Conservation (phyloP, 129 eudicot species). For the Pseudognaphalium luteoalbum region DNA sequence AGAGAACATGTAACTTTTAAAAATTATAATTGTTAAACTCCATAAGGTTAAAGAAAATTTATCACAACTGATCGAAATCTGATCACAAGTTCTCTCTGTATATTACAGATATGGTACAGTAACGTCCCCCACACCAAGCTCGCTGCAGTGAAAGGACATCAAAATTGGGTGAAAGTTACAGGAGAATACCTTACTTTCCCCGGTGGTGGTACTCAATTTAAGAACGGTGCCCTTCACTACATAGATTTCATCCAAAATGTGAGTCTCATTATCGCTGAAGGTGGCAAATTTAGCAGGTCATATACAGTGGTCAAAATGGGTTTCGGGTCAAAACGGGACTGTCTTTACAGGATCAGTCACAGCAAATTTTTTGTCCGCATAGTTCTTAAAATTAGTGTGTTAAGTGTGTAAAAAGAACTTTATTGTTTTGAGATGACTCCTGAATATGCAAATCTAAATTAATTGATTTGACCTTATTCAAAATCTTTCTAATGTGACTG, state of each 20-base stretch:
- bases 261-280: conserved; percentile 12
- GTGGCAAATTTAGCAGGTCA: background rate
- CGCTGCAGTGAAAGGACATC: conserved; percentile 67
- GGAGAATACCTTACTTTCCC: conserved; percentile 64
- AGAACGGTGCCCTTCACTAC: conserved; percentile 67
- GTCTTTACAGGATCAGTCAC: background rate
- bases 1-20: conserved; percentile 52
- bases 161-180: conserved; percentile 67
- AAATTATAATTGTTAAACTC: background rate
- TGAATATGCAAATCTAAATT: too few species aligned
- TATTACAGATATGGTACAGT: conserved; percentile 59
- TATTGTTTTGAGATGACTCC: too few species aligned
- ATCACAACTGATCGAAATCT: background rate
- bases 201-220: conserved; percentile 75
- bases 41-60: background rate
- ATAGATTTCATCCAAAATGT: conserved; percentile 64
- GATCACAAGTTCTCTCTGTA: background rate
- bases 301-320: background rate
- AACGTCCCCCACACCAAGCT: conserved; percentile 73
- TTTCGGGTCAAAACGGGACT: background rate
- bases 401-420: background rate
- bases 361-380: background rate
- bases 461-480: too few species aligned
- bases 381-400: background rate
- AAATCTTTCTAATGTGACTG: too few species aligned